Base-by-base conservation (phyloP, 192 early-diverging fungal species). In the Coemansia sp. region DNA sequence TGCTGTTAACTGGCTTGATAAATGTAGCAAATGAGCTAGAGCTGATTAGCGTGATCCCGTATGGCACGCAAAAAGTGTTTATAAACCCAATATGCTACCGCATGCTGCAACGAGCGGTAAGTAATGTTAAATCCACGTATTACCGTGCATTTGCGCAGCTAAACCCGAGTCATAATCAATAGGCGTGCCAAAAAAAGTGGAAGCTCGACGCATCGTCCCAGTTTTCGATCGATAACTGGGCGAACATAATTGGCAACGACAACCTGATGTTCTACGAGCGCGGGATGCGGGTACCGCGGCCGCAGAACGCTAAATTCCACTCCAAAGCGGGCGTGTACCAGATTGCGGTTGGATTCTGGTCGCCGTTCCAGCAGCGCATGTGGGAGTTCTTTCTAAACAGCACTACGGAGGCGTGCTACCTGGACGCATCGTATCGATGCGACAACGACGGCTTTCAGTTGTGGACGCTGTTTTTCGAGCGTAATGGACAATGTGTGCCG, bases 401-500 rank as follows among this genome's bases (percentile, higher is more conserved):
- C 37, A 55, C 65, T 5, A 58, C 50, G 0, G 63, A 60, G 41
- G 55, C 61, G 21, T 79, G 76, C 32, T 79, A 70, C 29, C 47
- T 79, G 48, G 76, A 79, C 27, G 70, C 76, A 0, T 38, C 54
- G 10, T 79, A 58, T 50, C 39, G 58, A 1, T 64, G 56, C 27
- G 56, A 63, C 35, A 47, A 7, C 8, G 68, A 70, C n/a, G 76
- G 76, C 14, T 79, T 73, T 24, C 70, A 73, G 53, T n/a, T 79
- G 27, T 79, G 76, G 76, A 67, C 67, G 23, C 35, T 79, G 63
- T 56, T 79, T 25, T 79, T 60, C 37, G 76, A 79, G 39, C 56
- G 65, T 23, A 25, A 29, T 17, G 62, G 50, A 7, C 32, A 41
- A 41, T 60, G 47, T 0, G 62, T 79, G 11, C 76, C 76, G 0